Base-by-base conservation (phyloP, 345 rosid species). In the Aquilaria yunnanensis region DNA sequence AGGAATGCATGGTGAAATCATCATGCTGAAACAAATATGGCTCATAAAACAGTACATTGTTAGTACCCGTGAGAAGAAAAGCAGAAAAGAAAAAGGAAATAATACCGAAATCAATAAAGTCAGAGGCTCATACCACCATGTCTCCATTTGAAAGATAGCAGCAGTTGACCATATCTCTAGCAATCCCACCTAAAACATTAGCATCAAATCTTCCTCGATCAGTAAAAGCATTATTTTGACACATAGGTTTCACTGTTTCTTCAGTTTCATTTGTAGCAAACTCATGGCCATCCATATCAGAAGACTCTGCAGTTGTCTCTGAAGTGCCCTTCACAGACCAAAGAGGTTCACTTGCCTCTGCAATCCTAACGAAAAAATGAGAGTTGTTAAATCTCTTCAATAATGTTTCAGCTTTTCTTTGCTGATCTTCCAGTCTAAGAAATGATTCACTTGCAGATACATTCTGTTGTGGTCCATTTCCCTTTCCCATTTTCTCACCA, bases 351-450 rank as follows among this genome's bases (percentile, higher is more conserved):
- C 80, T 84, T 51, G 93, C 80, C 84, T 85, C 97, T 13, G 94
- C 88, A 59, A 91, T 87, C 81, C 96, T 89, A 60, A 84, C 97
- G 70, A 95, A 87, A 83, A 91, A 95, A 78, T 91, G 92, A 55
- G 99, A 95, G 83, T 83, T 85, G 73, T 81, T 79, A 80, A 95
- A 83, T 76, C 81, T 91, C 63, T 87, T 84, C 78, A 91, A 75
- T 67, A 87, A 69, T 23, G 64, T 81, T 72, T 82, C 96, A 37
- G 90, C 85, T 68, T 78, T 85, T 62, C 89, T 85, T 72, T 77
- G 80, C 68, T 77, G 87, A 74, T 87, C 96, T 74, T 95, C 96
- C 96, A 81, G 87, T 77, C 92, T 80, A 63, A 90, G 88, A 48
- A 87, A 71, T 55, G 96, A 84, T 80, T 91, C 96, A 63, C 96